Conservation (phyloP, 352 stramenopile species). For the Globisporangium recalcitrans region DNA sequence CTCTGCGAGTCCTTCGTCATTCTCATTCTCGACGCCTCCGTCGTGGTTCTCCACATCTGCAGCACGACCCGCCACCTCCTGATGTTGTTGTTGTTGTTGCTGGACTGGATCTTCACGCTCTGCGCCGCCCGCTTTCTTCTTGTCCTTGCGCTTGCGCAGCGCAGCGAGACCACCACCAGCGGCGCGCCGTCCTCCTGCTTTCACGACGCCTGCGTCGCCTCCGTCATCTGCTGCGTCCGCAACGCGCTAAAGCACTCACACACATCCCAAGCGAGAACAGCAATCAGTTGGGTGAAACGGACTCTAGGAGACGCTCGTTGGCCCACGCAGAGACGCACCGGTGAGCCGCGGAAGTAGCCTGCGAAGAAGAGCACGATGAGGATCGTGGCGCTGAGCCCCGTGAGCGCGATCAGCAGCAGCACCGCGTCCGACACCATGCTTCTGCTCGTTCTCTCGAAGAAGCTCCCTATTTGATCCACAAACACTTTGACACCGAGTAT, state of each 20-base stretch:
- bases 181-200: conserved; percentile 32
- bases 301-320: too few relatives aligned
- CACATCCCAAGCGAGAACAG: not conserved
- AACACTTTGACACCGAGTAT: too few relatives aligned
- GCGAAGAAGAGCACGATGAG: conserved; percentile 55
- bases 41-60: conserved; percentile 10
- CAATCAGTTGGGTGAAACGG: not conserved
- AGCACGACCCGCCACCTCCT: conserved; percentile 9
- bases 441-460: too few relatives aligned
- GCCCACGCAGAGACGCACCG: conserved; percentile 22
- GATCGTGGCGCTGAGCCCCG: conserved; percentile 45
- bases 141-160: conserved; percentile 60
- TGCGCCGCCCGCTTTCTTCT: conserved; percentile 33
- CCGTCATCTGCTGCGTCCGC: conserved; percentile 23
- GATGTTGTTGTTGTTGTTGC: too few relatives aligned
- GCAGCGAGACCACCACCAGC: conserved; percentile 39
- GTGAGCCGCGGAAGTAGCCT: conserved; percentile 46
- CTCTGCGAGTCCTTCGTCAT: conserved; percentile 23
- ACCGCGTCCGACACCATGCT: conserved; percentile 50
- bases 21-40: conserved; percentile 20
- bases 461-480: too few relatives aligned
- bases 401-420: conserved; percentile 47
- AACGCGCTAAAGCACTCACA: conserved; percentile 14
- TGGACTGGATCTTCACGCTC: conserved; percentile 16
- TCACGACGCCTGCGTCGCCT: conserved; percentile 26